These are phyloP conservation scores for Linnemannia elongata DNA, from an alignment of 192 early-diverging fungal species.

Conservation along the genomic window DNA sequence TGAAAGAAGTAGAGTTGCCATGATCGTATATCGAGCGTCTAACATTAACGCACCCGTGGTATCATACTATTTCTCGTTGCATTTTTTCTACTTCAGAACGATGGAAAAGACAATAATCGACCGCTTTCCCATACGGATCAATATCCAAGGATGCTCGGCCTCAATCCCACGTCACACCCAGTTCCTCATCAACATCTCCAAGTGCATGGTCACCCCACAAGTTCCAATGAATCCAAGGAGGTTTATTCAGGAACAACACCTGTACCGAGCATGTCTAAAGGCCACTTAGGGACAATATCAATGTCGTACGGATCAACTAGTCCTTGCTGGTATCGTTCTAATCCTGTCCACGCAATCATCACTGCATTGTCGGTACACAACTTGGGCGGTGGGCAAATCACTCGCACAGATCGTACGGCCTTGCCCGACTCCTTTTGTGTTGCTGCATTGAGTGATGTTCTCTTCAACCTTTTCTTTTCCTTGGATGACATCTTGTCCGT, in stretches of 20 bases:
- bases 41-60: no score
- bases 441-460: neutral
- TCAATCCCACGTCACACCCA: no score
- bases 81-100: no score
- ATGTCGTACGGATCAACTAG: conserved; percentile 80
- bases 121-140: no score
- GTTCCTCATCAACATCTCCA: no score
- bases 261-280: conserved; percentile 66
- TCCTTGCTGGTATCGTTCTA: conserved; percentile 75
- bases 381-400: conserved; percentile 82
- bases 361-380: conserved; percentile 88
- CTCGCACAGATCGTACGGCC: conserved; percentile 54
- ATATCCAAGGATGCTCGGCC: no score
- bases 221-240: no score
- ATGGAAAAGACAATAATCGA: no score
- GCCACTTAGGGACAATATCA: conserved; percentile 82
- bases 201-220: no score
- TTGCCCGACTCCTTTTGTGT: neutral
- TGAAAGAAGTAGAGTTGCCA: no score
- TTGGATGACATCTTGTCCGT: neutral
- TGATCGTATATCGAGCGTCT: no score
- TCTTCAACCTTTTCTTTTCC: neutral
- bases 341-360: conserved; percentile 90
- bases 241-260: conserved; percentile 44
- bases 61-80: no score